Evolutionary conservation across 2,329 filamentous ascomycete species (phyloP).

Genomic region (Botryotinia narcissicola): DNA sequence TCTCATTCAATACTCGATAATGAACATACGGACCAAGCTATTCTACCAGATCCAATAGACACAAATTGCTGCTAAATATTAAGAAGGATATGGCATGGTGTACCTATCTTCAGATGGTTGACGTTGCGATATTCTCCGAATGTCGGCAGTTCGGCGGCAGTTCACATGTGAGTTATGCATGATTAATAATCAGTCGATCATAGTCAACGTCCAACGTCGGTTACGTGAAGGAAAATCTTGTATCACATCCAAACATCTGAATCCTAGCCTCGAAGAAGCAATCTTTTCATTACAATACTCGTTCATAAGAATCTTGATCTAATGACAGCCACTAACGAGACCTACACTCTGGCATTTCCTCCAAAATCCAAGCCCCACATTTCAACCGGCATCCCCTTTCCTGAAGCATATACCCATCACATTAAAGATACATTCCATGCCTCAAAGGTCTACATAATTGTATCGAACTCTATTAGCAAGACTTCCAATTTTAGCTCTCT

Average conservation of each 20-base stretch:
- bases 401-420: constrained; percentile 31
- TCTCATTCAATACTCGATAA: neutral
- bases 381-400: constrained; percentile 22
- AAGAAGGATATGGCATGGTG: neutral
- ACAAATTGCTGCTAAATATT: neutral
- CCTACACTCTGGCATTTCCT: constrained; percentile 55
- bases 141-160: neutral
- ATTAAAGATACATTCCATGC: constrained; percentile 34
- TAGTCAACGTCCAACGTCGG: neutral
- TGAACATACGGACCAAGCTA: neutral
- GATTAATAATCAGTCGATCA: constrained; percentile 6
- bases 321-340: constrained; percentile 11
- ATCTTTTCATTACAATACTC: neutral
- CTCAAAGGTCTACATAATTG: constrained; percentile 37
- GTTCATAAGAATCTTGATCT: neutral
- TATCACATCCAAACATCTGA: neutral
- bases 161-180: neutral
- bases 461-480: constrained; percentile 38
- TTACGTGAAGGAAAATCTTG: neutral
- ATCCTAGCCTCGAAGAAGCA: neutral
- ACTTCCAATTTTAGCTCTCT: constrained; percentile 35
- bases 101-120: neutral
- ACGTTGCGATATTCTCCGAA: neutral
- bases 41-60: neutral
- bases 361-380: constrained; percentile 20